Base-by-base conservation (phyloP, 768 basidiomycete species). In the Mycena olivaceomarginata region DNA sequence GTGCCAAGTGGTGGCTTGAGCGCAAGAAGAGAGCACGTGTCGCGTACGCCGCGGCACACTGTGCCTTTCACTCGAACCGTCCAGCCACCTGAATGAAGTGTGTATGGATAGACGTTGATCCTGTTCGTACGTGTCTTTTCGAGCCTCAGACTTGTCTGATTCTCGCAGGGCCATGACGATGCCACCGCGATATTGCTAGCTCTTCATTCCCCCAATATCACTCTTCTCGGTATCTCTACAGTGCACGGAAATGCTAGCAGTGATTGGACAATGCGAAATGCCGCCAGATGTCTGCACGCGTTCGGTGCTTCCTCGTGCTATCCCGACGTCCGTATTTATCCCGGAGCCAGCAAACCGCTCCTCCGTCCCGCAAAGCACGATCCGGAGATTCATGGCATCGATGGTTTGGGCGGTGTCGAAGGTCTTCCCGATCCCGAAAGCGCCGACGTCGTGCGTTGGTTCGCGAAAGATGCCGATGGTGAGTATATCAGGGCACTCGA, bases 391-490 rank as follows among this genome's bases (percentile, higher is more conserved):
- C 97, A 98, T 78, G 97, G 97, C 6, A 84, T 85, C 16, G 95
- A 96, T 78, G 97, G 97, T 0, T 89, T 98, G 5, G 96, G 93
- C 0, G 97, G 97, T 1, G 96, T 97, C 25, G 92, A 96, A 80
- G 95, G 96, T 0, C 88, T 98, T 8, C 92, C 94, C 1, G 76
- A 85, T 3, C 82, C 86, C 1, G 88, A 91, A 31, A 85, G 87
- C 75, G 87, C 90, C 0, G 86, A 84, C 1, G 91, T 96, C 1
- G 85, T 85, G 45, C 87, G 88, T 1, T 88, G 90, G 25, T 87
- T 94, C 43, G 90, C 90, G 16, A 82, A 79, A 22, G 84, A 86
- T 62, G 82, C 82, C 15, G 84, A 90, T 68, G 91, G 90, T 0
- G 84, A 83, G 10, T 77, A 83, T 4, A 80, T 90, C 7, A 85